Base-by-base conservation (phyloP, 495 filamentous ascomycete species). In the Daldinia loculata region DNA sequence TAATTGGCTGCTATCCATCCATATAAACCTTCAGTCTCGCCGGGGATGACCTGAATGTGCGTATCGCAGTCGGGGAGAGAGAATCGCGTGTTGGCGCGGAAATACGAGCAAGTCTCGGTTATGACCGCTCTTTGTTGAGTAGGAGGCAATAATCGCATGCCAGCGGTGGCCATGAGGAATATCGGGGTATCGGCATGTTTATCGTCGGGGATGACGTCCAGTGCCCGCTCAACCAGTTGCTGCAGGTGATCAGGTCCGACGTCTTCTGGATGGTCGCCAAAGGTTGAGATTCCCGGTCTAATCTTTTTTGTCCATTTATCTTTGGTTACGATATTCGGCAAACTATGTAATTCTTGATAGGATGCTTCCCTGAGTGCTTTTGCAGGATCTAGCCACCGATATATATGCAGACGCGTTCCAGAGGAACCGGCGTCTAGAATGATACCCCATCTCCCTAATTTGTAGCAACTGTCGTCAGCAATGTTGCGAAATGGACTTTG, bases 1-100 rank as follows among this genome's bases (percentile, higher is more conserved):
- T 98, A 99, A 75, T 99, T 99, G n/a, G 95, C 90, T 36, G 95
- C 95, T 69, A 98, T 90, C 95, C 95, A 99, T n/a, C 95, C 95
- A 71, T 98, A 99, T 43, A 99, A 78, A 17, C 94, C 95, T 78
- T 99, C 95, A 0, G 96, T 98, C 75, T 97, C 94, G n/a, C 95
- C 95, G 1, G 92, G 89, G 63, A 99, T 98, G 12, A 97, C 93
- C 75, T 98, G 95, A 24, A 99, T 92, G 74, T 99, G 94, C 4
- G 92, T 79, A 59, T 85, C 88, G 81, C 95, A 99, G 77, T 98
- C 94, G 38, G 95, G 94, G 4, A 99, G 85, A 55, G 89, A 85
- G 74, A 99, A 99, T 22, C 89, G 82, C 11, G 94, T 94, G 53
- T 93, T 90, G 52, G 85, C 80, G 53, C 88, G 90, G 19, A 94